A percentile compares a stretch with the other conserved stretches of the same genome.
phyloP scores from a whole-genome alignment of 1,139 yeast species.

The Protomyces arabidopsidicola region DNA sequence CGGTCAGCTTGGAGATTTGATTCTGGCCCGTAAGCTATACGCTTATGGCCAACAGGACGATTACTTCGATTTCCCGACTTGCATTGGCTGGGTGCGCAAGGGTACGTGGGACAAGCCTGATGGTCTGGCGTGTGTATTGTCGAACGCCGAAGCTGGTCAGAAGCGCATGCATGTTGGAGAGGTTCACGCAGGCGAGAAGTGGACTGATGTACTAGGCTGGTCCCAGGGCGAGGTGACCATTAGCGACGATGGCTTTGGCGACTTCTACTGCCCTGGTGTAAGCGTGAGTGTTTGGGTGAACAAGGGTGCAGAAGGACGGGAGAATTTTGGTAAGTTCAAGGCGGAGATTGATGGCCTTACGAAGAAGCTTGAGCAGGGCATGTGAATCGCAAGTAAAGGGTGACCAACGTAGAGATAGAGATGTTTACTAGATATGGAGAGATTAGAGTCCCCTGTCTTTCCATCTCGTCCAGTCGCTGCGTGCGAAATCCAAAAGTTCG shows the following conservation, averaged over 20 bases:
- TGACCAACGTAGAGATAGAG: neutral
- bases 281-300: conserved; percentile 32
- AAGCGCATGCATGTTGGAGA: conserved; percentile 33
- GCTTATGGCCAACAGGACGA: conserved; percentile 33
- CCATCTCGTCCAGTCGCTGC: no score
- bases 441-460: no score
- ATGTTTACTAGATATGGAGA: no score
- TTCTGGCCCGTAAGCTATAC: conserved; percentile 31
- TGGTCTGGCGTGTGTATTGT: conserved; percentile 32
- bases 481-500: no score
- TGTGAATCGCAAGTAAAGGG: neutral
- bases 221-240: conserved; percentile 29
- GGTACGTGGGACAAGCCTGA: conserved; percentile 33
- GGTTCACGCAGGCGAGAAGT: conserved; percentile 31
- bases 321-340: conserved; percentile 28
- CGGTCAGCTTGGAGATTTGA: conserved; percentile 31
- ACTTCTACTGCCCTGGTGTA: conserved; percentile 31
- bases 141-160: conserved; percentile 32
- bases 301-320: conserved; percentile 31
- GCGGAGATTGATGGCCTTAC: conserved; percentile 19
- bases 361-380: conserved; percentile 6
- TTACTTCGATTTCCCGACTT: conserved; percentile 30
- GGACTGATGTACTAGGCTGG: conserved; percentile 33
- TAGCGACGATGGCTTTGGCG: conserved; percentile 32
- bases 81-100: conserved; percentile 33